Conservation (phyloP, 2,329 filamentous ascomycete genomes). For the Trichoderma polysporum region DNA sequence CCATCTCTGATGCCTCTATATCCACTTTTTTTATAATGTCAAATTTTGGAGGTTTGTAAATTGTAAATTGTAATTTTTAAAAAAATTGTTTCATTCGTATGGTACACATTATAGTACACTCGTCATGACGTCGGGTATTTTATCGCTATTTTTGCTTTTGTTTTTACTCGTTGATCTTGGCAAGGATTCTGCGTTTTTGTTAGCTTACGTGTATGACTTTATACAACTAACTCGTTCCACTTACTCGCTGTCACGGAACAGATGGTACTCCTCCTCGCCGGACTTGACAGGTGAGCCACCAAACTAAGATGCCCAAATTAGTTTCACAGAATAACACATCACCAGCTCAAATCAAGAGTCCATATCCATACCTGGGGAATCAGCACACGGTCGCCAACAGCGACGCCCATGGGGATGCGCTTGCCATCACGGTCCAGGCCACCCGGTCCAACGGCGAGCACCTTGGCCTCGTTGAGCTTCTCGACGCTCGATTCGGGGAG, state of each 20-base stretch:
- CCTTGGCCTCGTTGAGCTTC: constrained; percentile 97
- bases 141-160: neutral
- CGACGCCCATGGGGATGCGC: constrained; percentile 79
- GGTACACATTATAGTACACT: constrained; percentile 39
- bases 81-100: constrained; percentile 27
- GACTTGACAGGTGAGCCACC: constrained; percentile 96
- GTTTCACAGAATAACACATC: neutral
- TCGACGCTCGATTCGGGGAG: constrained; percentile 95
- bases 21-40: neutral
- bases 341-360: no score
- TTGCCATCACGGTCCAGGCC: constrained; percentile 85
- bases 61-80: constrained; percentile 4
- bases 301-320: constrained; percentile 56
- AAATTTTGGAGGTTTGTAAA: neutral
- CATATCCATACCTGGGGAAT: constrained; percentile 78
- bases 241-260: constrained; percentile 98
- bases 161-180: constrained; percentile 93
- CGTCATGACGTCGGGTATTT: constrained; percentile 23
- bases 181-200: constrained; percentile 69
- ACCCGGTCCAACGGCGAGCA: constrained; percentile 91
- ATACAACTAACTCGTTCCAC: constrained; percentile 42
- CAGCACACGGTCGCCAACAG: constrained; percentile 84
- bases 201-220: no score
- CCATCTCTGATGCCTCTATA: neutral
- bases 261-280: constrained; percentile 91